Evolutionary conservation across 805 yeast species (phyloP).

Genomic region (Teunomyces gatunensis): DNA sequence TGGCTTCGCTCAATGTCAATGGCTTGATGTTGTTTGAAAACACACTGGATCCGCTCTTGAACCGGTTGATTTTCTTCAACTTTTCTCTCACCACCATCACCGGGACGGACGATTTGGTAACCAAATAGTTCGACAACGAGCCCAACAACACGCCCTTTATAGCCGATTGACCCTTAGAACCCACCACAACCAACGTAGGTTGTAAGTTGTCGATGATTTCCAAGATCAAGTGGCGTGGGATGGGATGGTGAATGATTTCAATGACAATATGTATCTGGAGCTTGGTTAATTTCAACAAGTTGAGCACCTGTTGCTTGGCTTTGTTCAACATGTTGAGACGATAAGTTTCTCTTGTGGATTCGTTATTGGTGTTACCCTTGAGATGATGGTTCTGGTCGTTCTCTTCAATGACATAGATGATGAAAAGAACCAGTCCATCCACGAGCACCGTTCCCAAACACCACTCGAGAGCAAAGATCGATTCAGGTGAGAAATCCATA

Average conservation of each 20-base stretch:
- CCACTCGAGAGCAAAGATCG: conserved; percentile 83
- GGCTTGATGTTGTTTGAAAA: conserved; percentile 57
- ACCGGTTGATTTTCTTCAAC: conserved; percentile 63
- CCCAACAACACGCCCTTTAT: conserved; percentile 73
- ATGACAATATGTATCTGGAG: conserved; percentile 71
- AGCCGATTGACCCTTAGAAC: conserved; percentile 72
- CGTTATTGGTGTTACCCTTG: conserved; percentile 37
- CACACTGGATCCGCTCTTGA: conserved; percentile 46
- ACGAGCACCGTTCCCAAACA: conserved; percentile 80
- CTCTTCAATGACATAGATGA: conserved; percentile 59
- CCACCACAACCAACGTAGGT: conserved; percentile 73
- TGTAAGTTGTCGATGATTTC: conserved; percentile 68
- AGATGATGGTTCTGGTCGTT: conserved; percentile 41
- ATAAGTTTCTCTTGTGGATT: conserved; percentile 33
- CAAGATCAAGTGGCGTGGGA: conserved; percentile 66
- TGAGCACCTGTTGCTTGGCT: conserved; percentile 45
- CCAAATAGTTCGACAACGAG: conserved; percentile 68
- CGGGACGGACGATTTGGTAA: conserved; percentile 68
- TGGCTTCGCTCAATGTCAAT: conserved; percentile 47
- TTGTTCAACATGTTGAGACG: conserved; percentile 39
- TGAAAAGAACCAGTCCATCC: conserved; percentile 77
- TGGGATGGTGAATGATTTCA: conserved; percentile 74
- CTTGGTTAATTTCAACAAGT: conserved; percentile 59
- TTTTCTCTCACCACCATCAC: conserved; percentile 79
- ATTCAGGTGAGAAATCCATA: conserved; percentile 80